Conservation (phyloP, 768 basidiomycete species). For the Rhodotorula graminis region DNA sequence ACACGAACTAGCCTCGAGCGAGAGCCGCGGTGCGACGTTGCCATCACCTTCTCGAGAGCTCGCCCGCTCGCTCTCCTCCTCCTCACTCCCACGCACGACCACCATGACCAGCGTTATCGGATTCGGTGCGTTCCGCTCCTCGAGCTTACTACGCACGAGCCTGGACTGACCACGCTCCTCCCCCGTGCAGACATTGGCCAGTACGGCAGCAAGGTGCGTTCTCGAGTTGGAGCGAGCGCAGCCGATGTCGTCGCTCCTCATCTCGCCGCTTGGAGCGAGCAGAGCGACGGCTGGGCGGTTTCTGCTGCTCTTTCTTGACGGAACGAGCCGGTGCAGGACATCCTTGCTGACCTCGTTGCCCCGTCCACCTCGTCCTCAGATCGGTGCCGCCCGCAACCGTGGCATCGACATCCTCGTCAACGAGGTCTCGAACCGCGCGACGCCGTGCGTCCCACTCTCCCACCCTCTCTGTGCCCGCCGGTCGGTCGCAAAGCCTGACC, state of each 20-base stretch:
- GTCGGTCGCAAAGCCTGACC: no score
- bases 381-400: conserved; percentile 42
- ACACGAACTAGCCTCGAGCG: no score
- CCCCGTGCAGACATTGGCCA: conserved; percentile 34
- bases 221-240: background rate
- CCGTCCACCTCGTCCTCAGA: conserved; percentile 1
- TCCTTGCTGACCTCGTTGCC: background rate
- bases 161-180: background rate
- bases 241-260: background rate
- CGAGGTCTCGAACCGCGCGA: conserved; percentile 93
- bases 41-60: background rate
- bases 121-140: conserved; percentile 12
- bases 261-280: no score
- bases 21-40: no score
- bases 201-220: conserved; percentile 37
- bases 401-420: conserved; percentile 99
- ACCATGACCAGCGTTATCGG: conserved; percentile 36
- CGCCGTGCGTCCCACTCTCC: conserved; percentile 61
- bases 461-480: no score
- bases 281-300: no score
- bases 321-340: background rate
- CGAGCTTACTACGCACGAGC: background rate
- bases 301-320: background rate
- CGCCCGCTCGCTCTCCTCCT: no score
- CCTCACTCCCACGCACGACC: no score